Evolutionary conservation across 176 grass and related monocot species (phyloP).

Genomic region (Rhynchospora breviuscula): DNA sequence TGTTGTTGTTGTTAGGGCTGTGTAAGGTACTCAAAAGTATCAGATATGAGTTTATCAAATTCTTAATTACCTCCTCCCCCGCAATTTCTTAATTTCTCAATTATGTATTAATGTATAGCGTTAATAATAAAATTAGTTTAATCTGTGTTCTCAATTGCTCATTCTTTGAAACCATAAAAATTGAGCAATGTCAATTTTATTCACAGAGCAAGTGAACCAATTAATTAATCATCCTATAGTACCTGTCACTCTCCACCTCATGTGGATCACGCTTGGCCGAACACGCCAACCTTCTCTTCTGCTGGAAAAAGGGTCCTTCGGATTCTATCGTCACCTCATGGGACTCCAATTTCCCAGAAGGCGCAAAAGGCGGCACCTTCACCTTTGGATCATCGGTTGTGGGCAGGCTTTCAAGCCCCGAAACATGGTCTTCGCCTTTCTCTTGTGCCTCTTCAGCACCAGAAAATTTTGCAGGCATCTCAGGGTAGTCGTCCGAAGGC

Average conservation of each 20-base stretch:
- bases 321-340: conserved; percentile 27
- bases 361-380: conserved; percentile 44
- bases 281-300: conserved; percentile 32
- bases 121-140: neutral
- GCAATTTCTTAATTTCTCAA: too few relatives aligned
- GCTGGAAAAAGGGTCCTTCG: conserved; percentile 34
- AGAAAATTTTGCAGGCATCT: conserved; percentile 30
- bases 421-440: neutral
- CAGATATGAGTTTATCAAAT: too few relatives aligned
- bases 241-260: conserved; percentile 30
- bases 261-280: neutral
- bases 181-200: neutral
- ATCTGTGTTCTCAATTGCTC: too few relatives aligned
- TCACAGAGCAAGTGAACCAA: neutral
- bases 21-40: too few relatives aligned
- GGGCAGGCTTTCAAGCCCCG: neutral
- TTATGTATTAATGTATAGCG: too few relatives aligned
- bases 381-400: neutral
- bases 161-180: neutral
- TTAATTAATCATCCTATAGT: neutral
- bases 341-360: conserved; percentile 40
- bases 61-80: too few relatives aligned
- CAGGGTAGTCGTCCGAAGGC: conserved; percentile 35
- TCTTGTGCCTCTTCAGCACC: conserved; percentile 27
- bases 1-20: too few relatives aligned